Percentiles rank a stretch among this genome's conserved stretches.
Conservation (phyloP, 1,284 basidiomycete species). For the Flammula alnicola region DNA sequence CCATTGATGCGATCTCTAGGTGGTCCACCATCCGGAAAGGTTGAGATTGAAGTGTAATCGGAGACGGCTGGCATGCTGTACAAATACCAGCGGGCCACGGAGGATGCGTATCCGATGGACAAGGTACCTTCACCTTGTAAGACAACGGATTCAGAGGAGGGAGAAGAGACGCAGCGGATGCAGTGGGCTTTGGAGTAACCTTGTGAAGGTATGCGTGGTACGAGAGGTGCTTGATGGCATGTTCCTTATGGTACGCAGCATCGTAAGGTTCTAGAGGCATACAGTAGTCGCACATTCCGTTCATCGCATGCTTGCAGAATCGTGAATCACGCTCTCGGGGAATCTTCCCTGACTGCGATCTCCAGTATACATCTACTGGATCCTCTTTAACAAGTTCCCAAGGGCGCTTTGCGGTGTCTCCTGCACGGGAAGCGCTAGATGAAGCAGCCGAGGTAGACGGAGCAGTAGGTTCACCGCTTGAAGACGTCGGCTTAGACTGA, state of each 20-base stretch:
- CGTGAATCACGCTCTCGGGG: conserved; percentile 79
- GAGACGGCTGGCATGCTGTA: conserved; percentile 95
- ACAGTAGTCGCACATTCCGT: conserved; percentile 99
- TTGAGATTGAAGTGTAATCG: conserved; percentile 95
- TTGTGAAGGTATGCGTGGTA: conserved; percentile 94
- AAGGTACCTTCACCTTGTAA: conserved; percentile 90
- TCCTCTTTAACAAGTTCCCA: conserved; percentile 85
- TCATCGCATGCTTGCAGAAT: conserved; percentile 94
- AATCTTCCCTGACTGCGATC: conserved; percentile 87
- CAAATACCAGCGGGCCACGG: conserved; percentile 97
- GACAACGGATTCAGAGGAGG: conserved; percentile 86
- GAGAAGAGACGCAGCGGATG: conserved; percentile 66
- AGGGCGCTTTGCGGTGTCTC: conserved; percentile 45
- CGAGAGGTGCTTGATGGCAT: conserved; percentile 96
- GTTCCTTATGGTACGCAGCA: conserved; percentile 84
- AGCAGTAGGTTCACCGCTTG: conserved; percentile 17
- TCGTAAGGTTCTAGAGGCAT: conserved; percentile 99
- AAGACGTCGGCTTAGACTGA: conserved; percentile 46
- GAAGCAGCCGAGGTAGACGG: conserved; percentile 30
- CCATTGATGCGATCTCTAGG: conserved; percentile 90
- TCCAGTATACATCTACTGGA: conserved; percentile 87
- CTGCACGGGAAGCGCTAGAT: conserved; percentile 21
- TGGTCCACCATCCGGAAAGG: conserved; percentile 98
- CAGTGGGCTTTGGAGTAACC: conserved; percentile 69
- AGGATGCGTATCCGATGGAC: conserved; percentile 87